Evolutionary conservation across 805 yeast species (phyloP).

Genomic region (Yamadazyma akitaensis): DNA sequence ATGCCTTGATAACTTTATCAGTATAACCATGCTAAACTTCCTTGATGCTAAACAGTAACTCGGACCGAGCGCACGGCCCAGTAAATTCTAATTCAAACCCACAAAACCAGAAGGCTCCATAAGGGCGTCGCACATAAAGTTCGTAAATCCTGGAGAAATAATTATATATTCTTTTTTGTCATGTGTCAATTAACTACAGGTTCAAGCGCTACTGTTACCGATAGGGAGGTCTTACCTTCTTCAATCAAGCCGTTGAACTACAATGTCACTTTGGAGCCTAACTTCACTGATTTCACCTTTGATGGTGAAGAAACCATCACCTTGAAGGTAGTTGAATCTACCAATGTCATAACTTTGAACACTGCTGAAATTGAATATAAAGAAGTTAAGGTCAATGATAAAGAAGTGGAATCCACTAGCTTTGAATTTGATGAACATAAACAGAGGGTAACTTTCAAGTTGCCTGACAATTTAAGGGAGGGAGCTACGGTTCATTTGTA

Average conservation of each 20-base stretch:
- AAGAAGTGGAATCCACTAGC: conserved; percentile 13
- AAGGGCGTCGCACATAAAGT: not conserved
- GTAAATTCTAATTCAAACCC: not conserved
- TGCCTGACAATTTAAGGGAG: conserved; percentile 30
- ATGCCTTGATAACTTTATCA: too few relatives aligned
- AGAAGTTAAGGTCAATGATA: conserved; percentile 39
- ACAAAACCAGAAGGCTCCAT: not conserved
- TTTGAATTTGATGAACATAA: conserved; percentile 34
- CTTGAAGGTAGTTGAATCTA: conserved; percentile 47
- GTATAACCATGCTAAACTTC: not conserved
- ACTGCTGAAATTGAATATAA: conserved; percentile 61
- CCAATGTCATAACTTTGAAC: conserved; percentile 53
- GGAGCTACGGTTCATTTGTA: conserved; percentile 44
- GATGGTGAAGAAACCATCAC: conserved; percentile 54
- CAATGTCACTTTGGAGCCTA: conserved; percentile 39
- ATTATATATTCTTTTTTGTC: not conserved
- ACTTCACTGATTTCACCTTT: conserved; percentile 55
- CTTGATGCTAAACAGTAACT: not conserved
- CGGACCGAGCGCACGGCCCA: not conserved
- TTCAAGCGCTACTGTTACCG: conserved; percentile 9
- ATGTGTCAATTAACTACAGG: conserved; percentile 6
- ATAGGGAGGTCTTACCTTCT: conserved; percentile 42
- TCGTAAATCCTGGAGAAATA: conserved; percentile 1
- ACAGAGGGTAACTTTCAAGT: conserved; percentile 39
- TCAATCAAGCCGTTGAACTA: conserved; percentile 42